These are phyloP conservation scores for Puccinia polysora DNA, from an alignment of 1,284 basidiomycete genomes.

Conservation along the genomic window DNA sequence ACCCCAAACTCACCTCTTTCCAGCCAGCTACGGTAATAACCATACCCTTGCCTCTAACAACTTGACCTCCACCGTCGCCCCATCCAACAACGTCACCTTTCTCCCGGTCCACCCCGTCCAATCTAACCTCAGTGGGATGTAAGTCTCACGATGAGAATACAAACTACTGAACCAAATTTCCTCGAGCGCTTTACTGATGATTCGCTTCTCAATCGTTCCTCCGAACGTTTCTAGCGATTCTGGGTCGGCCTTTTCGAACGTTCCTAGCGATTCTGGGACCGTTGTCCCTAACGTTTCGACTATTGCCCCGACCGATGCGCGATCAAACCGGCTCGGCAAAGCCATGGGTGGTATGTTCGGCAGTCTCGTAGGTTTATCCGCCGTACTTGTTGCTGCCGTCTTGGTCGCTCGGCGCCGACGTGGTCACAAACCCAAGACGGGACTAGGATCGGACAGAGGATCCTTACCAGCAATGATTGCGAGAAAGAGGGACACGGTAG, in stretches of 20 bases:
- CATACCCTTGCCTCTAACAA: too few relatives aligned
- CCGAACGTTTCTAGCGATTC: neutral
- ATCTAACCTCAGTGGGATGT: neutral
- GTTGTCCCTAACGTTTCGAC: neutral
- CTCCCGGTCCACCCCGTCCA: neutral
- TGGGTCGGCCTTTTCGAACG: neutral
- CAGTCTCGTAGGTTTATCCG: neutral
- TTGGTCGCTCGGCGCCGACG: neutral
- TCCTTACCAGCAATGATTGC: too few relatives aligned
- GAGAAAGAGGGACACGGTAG: too few relatives aligned
- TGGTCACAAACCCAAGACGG: neutral
- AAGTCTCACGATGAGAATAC: neutral
- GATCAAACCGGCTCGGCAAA: neutral
- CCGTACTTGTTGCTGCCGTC: neutral
- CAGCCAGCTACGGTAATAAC: too few relatives aligned
- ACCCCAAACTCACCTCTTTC: too few relatives aligned
- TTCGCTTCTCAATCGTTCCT: neutral
- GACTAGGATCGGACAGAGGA: too few relatives aligned
- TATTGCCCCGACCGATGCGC: neutral
- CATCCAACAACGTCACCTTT: neutral
- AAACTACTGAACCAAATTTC: neutral
- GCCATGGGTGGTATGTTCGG: constrained; percentile 7
- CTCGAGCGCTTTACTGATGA: neutral
- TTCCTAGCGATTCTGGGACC: neutral
- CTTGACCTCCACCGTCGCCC: too few relatives aligned